phyloP scores from a whole-genome alignment of 2,329 filamentous ascomycete genomes.

The Penicillium sumatraense region DNA sequence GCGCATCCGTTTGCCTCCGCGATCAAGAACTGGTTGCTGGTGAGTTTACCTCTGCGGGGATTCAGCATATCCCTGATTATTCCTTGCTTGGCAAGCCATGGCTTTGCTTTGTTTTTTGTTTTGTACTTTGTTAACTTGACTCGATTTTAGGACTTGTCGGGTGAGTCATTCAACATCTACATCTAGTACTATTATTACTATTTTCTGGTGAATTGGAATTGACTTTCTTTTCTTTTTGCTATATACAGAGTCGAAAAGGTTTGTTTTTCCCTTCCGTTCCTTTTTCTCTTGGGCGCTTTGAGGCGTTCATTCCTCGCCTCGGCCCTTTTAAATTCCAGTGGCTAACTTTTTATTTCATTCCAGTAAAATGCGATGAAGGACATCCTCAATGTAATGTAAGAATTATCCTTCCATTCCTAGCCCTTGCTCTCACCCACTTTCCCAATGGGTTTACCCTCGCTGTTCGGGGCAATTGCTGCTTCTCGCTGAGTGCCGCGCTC shows the following conservation, averaged over 20 bases:
- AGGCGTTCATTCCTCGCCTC: too few species aligned
- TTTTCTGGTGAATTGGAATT: background rate
- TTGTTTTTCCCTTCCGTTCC: conserved; percentile 3
- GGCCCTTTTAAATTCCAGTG: conserved; percentile 6
- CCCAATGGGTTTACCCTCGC: background rate
- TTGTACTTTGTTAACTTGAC: conserved; percentile 13
- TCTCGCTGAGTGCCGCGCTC: too few species aligned
- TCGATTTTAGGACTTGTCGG: conserved; percentile 48
- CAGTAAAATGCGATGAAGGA: conserved; percentile 62
- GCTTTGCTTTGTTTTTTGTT: conserved; percentile 6
- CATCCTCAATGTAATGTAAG: conserved; percentile 59
- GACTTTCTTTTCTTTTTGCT: conserved; percentile 5
- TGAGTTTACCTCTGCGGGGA: conserved; percentile 37
- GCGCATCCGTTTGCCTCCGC: conserved; percentile 55
- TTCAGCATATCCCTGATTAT: too few species aligned
- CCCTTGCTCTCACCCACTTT: background rate
- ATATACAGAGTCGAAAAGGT: conserved; percentile 47
- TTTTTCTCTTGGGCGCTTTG: too few species aligned
- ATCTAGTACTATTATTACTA: background rate
- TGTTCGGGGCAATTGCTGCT: too few species aligned
- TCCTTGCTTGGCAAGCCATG: conserved; percentile 4
- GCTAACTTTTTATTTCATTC: conserved; percentile 19
- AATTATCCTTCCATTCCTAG: conserved; percentile 14
- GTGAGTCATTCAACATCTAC: conserved; percentile 40
- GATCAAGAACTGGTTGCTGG: conserved; percentile 60